Percentiles rank a stretch among this genome's conserved stretches.
These are phyloP conservation scores for Sclerotinia minor DNA, from an alignment of 2,329 filamentous ascomycete genomes.

Conservation along the genomic window DNA sequence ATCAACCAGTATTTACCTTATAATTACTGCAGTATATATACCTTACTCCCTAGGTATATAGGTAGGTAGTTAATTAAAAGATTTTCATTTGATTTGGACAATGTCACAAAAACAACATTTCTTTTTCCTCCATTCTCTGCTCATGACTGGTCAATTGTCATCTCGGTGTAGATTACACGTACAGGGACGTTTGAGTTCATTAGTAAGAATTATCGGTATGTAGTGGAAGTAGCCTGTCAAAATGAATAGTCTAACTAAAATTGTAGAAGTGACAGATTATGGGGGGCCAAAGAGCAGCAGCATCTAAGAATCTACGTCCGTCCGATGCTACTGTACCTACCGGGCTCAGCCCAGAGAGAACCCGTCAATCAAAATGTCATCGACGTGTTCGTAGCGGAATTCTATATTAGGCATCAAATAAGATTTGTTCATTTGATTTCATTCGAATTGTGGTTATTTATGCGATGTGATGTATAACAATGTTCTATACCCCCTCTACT, in stretches of 20 bases:
- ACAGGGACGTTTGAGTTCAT: background rate
- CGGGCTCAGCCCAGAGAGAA: background rate
- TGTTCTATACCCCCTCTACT: background rate
- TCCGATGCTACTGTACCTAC: too few relatives aligned
- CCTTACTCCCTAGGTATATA: too few relatives aligned
- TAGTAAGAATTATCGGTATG: background rate
- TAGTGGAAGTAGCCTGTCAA: background rate
- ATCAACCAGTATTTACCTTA: background rate
- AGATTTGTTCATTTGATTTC: background rate
- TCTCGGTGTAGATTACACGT: background rate
- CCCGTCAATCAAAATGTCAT: background rate
- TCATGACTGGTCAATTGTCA: background rate
- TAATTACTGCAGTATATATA: too few relatives aligned
- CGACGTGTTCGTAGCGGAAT: background rate
- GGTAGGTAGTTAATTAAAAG: background rate
- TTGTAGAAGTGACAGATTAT: background rate
- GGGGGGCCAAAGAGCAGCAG: constrained; percentile 1
- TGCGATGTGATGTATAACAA: background rate
- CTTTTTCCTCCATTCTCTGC: background rate
- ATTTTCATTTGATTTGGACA: background rate
- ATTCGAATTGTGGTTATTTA: background rate
- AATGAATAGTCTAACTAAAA: background rate
- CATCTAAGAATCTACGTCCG: background rate
- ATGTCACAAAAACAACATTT: background rate
- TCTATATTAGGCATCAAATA: background rate